Percentiles rank a stretch among this genome's conserved stretches.
These are phyloP conservation scores for Gymnopilus dilepis DNA, from an alignment of 768 basidiomycete genomes.

Conservation along the genomic window DNA sequence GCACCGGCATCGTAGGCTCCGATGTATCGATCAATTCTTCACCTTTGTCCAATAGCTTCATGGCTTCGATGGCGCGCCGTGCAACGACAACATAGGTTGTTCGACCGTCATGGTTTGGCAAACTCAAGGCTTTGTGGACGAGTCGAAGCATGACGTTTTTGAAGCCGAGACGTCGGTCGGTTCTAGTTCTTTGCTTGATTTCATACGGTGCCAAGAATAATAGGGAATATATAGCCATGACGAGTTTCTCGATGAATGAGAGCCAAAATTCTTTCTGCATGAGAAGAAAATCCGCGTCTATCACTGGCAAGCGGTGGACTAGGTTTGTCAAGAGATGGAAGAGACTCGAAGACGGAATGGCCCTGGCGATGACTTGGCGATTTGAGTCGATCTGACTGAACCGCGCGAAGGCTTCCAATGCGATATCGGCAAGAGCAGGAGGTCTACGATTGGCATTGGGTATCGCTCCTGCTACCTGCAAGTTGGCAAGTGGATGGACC, in stretches of 20 bases:
- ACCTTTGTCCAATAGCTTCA: constrained; percentile 80
- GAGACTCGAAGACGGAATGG: constrained; percentile 62
- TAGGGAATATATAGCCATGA: constrained; percentile 86
- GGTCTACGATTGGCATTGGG: constrained; percentile 51
- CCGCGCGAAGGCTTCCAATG: constrained; percentile 86
- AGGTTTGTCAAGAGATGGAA: constrained; percentile 71
- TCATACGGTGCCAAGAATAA: constrained; percentile 81
- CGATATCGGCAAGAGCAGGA: constrained; percentile 68
- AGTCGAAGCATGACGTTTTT: constrained; percentile 73
- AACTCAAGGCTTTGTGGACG: constrained; percentile 64
- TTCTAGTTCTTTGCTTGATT: constrained; percentile 73
- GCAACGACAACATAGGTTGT: constrained; percentile 57
- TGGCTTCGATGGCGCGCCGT: constrained; percentile 73
- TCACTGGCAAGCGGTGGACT: constrained; percentile 83
- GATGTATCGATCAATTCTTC: constrained; percentile 76
- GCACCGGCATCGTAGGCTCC: constrained; percentile 59
- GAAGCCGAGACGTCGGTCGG: constrained; percentile 69
- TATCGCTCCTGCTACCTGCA: constrained; percentile 58
- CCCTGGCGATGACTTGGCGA: constrained; percentile 69
- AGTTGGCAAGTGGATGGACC: constrained; percentile 61
- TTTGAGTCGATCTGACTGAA: constrained; percentile 80
- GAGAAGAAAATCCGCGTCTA: constrained; percentile 75
- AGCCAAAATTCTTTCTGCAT: constrained; percentile 67
- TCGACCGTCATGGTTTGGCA: constrained; percentile 56
- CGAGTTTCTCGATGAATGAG: constrained; percentile 76